These are phyloP conservation scores for Puccinia horiana DNA, from an alignment of 1,284 basidiomycete species.

Conservation along the genomic window DNA sequence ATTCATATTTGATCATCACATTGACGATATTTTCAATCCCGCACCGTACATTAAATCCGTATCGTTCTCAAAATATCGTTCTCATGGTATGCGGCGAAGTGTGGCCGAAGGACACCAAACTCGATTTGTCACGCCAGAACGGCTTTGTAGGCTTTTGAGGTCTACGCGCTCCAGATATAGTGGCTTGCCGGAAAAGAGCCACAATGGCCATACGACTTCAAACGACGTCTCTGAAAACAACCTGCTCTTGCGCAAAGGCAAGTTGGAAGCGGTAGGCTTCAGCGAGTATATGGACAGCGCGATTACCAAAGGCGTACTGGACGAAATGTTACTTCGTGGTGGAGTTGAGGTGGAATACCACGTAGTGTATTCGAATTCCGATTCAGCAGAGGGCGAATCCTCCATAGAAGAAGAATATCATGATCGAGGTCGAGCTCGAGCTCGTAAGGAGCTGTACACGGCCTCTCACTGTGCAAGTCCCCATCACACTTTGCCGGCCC, in stretches of 20 bases:
- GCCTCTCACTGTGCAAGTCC: constrained; percentile 12
- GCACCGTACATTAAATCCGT: constrained; percentile 39
- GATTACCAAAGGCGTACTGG: constrained; percentile 29
- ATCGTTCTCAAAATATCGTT: constrained; percentile 38
- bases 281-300: constrained; percentile 49
- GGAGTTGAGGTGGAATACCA: constrained; percentile 35
- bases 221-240: background rate
- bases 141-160: constrained; percentile 20
- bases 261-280: constrained; percentile 32
- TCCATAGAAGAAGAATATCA: constrained; percentile 11
- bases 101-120: constrained; percentile 23
- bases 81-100: constrained; percentile 42
- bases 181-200: background rate
- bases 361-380: constrained; percentile 1
- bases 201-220: background rate
- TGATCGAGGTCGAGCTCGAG: constrained; percentile 25
- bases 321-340: constrained; percentile 43
- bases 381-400: constrained; percentile 10
- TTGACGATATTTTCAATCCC: constrained; percentile 35
- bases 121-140: constrained; percentile 36
- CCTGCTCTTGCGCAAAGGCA: constrained; percentile 24
- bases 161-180: constrained; percentile 34
- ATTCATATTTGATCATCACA: constrained; percentile 40
- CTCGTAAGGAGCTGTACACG: constrained; percentile 19
- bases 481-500: constrained; percentile 42